Evolutionary conservation across 169 alveolate genomes (phyloP).

Genomic region (Plasmodium reichenowi): DNA sequence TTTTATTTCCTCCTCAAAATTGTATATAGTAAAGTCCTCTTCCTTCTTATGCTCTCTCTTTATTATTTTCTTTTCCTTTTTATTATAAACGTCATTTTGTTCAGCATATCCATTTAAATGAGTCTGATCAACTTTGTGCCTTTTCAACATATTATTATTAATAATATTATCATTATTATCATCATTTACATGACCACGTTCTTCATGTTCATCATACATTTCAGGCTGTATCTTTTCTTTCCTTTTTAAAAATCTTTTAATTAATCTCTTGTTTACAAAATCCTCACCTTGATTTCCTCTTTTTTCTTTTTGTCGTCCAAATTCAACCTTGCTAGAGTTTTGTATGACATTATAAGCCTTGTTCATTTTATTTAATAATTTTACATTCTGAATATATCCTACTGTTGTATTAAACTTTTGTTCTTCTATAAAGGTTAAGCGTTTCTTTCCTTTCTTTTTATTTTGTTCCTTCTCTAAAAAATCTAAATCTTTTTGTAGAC

Average conservation of each 20-base stretch:
- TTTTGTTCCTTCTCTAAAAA: conserved; percentile 5
- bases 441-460: not conserved
- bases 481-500: conserved; percentile 6
- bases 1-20: conserved; percentile 49
- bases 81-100: too few species aligned
- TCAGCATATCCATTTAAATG: too few species aligned
- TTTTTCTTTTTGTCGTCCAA: conserved; percentile 9
- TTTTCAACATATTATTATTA: not conserved
- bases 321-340: conserved; percentile 21
- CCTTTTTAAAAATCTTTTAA: not conserved
- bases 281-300: conserved; percentile 16
- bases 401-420: conserved; percentile 19
- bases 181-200: not conserved
- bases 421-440: conserved; percentile 46
- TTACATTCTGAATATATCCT: conserved; percentile 24
- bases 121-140: not conserved
- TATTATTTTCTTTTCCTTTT: too few species aligned
- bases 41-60: not conserved
- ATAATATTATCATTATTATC: not conserved
- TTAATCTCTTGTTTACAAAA: conserved; percentile 14
- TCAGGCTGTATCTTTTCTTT: not conserved
- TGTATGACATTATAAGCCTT: conserved; percentile 16
- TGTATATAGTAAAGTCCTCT: not conserved
- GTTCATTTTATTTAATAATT: conserved; percentile 20
- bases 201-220: not conserved